Percentiles rank a stretch among this genome's conserved stretches.
Evolutionary conservation across 768 basidiomycete genomes (phyloP).

Genomic region (Mycena pura): DNA sequence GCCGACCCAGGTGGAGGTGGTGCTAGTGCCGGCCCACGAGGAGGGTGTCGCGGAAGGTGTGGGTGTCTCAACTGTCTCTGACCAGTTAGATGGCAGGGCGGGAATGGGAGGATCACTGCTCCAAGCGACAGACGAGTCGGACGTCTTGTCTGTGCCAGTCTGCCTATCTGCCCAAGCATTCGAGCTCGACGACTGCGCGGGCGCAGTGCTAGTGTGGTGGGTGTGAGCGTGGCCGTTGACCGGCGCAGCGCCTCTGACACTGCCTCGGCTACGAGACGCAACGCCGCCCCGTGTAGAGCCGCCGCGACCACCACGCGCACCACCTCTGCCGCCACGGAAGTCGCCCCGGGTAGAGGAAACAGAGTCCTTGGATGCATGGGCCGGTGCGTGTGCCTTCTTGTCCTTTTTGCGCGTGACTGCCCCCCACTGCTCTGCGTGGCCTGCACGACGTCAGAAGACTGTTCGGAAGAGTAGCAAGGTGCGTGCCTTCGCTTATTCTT

Average conservation of each 20-base stretch:
- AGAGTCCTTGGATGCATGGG: slow-evolving; percentile 60
- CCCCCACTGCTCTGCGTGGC: slow-evolving; percentile 81
- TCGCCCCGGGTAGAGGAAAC: slow-evolving; percentile 53
- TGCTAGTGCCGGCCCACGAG: slow-evolving; percentile 39
- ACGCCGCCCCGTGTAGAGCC: slow-evolving; percentile 67
- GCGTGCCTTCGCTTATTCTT: slow-evolving; percentile 78
- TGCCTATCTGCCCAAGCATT: slow-evolving; percentile 43
- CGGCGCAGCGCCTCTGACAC: slow-evolving; percentile 45
- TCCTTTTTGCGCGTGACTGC: slow-evolving; percentile 89
- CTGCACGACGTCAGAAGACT: slow-evolving; percentile 46
- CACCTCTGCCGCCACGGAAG: slow-evolving; percentile 67
- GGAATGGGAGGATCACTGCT: slow-evolving; percentile 26
- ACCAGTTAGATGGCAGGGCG: slow-evolving; percentile 32
- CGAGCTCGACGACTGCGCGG: slow-evolving; percentile 45
- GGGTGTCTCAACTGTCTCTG: slow-evolving; percentile 43
- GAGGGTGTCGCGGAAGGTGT: slow-evolving; percentile 40
- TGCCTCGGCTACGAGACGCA: slow-evolving; percentile 54
- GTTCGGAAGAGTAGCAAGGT: slow-evolving; percentile 16
- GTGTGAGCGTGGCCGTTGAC: slow-evolving; percentile 42
- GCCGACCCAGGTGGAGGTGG: slow-evolving; percentile 41
- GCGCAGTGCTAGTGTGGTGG: slow-evolving; percentile 20
- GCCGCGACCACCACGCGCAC: slow-evolving; percentile 59
- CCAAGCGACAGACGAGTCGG: slow-evolving; percentile 38
- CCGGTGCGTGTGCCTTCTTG: slow-evolving; percentile 63
- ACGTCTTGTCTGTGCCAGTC: slow-evolving; percentile 30